Percentiles rank a stretch among this genome's conserved stretches.
Evolutionary conservation across 179 eudicot genomes (phyloP).

Genomic region (Amaranthus tricolor): DNA sequence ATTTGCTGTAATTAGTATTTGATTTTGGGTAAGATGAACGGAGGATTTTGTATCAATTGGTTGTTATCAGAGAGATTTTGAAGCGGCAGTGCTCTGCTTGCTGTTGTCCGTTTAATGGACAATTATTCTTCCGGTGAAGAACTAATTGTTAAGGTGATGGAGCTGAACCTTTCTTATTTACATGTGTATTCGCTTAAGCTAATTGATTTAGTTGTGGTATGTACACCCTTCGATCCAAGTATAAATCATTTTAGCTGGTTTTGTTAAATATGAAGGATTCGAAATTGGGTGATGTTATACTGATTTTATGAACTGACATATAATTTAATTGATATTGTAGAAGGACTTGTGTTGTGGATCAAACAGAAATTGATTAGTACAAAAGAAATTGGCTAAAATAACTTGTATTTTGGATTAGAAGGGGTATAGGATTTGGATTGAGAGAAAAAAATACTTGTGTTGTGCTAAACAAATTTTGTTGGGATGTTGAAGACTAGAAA

Average conservation of each 20-base stretch:
- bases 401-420: background rate
- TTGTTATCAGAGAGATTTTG: constrained; percentile 41
- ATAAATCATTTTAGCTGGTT: background rate
- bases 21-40: constrained; percentile 35
- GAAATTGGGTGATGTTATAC: background rate
- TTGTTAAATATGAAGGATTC: background rate
- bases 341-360: background rate
- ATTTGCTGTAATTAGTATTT: constrained; percentile 15
- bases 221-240: background rate
- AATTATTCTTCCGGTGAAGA: constrained; percentile 88
- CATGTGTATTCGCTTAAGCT: background rate
- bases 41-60: constrained; percentile 34
- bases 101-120: constrained; percentile 55
- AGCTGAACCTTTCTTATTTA: constrained; percentile 5
- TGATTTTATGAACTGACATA: background rate
- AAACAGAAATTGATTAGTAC: background rate
- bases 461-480: constrained; percentile 14
- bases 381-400: background rate
- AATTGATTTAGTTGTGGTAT: background rate
- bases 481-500: constrained; percentile 63
- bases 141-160: constrained; percentile 56
- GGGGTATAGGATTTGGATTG: background rate
- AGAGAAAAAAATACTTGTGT: background rate
- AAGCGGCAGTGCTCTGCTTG: constrained; percentile 33
- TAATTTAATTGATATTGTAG: background rate